A percentile compares a stretch with the other conserved stretches of the same genome.
Evolutionary conservation across 2,329 filamentous ascomycete species (phyloP).

Genomic region (Exophiala mesophila): DNA sequence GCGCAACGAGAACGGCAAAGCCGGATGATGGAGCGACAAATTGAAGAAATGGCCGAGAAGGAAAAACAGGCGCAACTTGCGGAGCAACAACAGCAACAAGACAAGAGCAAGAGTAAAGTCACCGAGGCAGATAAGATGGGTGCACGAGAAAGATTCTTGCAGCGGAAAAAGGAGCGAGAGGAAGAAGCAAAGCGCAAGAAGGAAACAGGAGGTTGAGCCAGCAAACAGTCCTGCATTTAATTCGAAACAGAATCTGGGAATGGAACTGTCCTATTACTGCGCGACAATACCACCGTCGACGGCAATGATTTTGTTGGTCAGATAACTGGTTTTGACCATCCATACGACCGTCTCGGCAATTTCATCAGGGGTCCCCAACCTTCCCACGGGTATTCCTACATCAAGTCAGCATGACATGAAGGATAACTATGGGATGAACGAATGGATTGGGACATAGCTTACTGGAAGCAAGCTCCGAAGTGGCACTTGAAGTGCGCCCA

Average conservation of each 20-base stretch:
- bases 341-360: constrained; percentile 45
- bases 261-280: no score
- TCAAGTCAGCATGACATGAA: constrained; percentile 7
- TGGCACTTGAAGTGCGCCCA: constrained; percentile 31
- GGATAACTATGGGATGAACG: background rate
- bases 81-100: constrained; percentile 48
- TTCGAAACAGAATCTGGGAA: no score
- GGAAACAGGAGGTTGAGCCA: constrained; percentile 15
- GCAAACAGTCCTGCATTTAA: no score
- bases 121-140: constrained; percentile 54
- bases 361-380: constrained; percentile 43
- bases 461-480: constrained; percentile 27
- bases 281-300: constrained; percentile 39
- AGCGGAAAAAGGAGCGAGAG: constrained; percentile 52
- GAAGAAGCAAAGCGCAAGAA: constrained; percentile 30
- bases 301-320: constrained; percentile 44
- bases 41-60: constrained; percentile 52
- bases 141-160: constrained; percentile 58
- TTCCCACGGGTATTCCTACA: constrained; percentile 40
- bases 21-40: constrained; percentile 56
- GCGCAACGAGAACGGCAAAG: constrained; percentile 53
- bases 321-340: constrained; percentile 44
- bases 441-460: no score
- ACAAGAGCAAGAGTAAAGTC: constrained; percentile 55
- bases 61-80: constrained; percentile 55